Conservation (phyloP, 441 rosid species). For the Bruguiera hainesii region DNA sequence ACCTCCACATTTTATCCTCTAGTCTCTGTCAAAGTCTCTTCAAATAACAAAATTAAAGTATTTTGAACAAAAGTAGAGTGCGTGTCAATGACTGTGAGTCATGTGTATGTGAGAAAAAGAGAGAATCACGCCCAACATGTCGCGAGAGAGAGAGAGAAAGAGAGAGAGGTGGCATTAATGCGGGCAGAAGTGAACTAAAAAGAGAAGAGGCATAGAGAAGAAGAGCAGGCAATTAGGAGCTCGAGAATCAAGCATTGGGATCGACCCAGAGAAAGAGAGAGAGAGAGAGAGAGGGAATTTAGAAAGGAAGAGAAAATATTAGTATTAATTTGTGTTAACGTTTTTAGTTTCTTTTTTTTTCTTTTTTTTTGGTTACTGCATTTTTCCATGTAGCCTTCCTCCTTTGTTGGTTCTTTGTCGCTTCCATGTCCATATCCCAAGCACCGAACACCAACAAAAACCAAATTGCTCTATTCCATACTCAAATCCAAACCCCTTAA, state of each 20-base stretch:
- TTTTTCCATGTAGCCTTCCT: constrained; percentile 15
- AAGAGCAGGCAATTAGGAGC: constrained; percentile 17
- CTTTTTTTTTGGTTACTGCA: not conserved
- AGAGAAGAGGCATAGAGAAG: constrained; percentile 8
- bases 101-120: constrained; percentile 17
- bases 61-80: constrained; percentile 27
- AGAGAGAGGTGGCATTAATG: constrained; percentile 19
- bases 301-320: constrained; percentile 13
- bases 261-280: not conserved
- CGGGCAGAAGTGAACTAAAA: constrained; percentile 15
- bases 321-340: not conserved
- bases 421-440: constrained; percentile 24
- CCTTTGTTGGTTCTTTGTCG: constrained; percentile 37
- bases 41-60: constrained; percentile 27
- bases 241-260: constrained; percentile 31
- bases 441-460: too few species aligned
- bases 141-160: not conserved
- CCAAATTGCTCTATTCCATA: too few species aligned
- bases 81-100: too few species aligned
- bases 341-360: not conserved
- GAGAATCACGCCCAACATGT: constrained; percentile 21
- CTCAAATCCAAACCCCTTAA: too few species aligned
- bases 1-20: constrained; percentile 1
- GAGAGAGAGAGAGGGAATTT: too few species aligned
- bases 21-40: constrained; percentile 23